Evolutionary conservation across 371 early-diverging fungal genomes (phyloP), one percentile per base, ranked within the genome.

Genomic region (Lichtheimia ramosa): DNA sequence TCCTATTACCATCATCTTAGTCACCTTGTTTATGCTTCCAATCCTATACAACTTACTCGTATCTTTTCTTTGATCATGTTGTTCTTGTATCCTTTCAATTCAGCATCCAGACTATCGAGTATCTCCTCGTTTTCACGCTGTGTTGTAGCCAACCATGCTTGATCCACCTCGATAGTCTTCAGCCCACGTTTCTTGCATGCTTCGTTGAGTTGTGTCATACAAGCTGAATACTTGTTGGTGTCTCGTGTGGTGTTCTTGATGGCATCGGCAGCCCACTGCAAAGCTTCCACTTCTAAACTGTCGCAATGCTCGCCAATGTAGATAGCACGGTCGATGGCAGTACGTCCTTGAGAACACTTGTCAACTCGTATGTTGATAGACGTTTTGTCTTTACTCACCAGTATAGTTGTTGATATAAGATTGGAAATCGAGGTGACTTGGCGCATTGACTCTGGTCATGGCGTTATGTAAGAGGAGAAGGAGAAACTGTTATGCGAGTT

Each of bases 21-120:
- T n/a, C 10, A 21, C 1, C 39, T 2, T 48, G 5, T 13, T 16
- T 14, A 1, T 16, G 7, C 0, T 13, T 10, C 2, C n/a, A 50
- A n/a, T 51, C 14, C 23, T 7, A 40, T 16, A 8, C 34, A 1
- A 34, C 82, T 53, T 79, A 92, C 94, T 63, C 95, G 71, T 43
- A 93, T 92, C 63, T 85, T 85, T 71, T 94, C 95, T 70, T 91
- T 94, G 61, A 87, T 83, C 49, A 85, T 63, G 57, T 87, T 90
- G 41, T 68, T 75, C 59, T 89, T 89, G 68, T 89, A 90, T 41
- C 64, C 78, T 68, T 87, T 90, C 40, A 94, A 71, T 63, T 92
- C 90, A 13, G 68, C 66, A 51, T 94, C 92, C 41, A 94, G 71
- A 61, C 70, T 73, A 13, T 92, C 91, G 6, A 79, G 59, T 40